Percentiles rank a stretch among this genome's conserved stretches.
phyloP scores from a whole-genome alignment of 2,329 filamentous ascomycete species.

The Aspergillus fumigatiaffinis region DNA sequence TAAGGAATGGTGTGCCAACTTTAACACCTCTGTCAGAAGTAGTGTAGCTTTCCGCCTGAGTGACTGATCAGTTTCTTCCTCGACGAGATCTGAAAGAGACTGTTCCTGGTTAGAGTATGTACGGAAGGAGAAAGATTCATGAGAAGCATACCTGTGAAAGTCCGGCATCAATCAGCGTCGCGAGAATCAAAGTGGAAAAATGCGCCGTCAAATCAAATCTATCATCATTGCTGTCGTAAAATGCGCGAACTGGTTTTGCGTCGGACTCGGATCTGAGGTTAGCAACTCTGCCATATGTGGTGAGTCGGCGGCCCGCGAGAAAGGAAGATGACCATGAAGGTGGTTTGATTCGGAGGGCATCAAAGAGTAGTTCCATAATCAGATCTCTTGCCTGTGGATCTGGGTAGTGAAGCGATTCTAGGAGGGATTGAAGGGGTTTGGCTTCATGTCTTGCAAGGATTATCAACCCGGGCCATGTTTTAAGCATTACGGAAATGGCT shows the following conservation, averaged over 20 bases:
- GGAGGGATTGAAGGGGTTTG: slow-evolving; percentile 74
- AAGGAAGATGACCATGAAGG: slow-evolving; percentile 95
- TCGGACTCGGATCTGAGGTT: slow-evolving; percentile 67
- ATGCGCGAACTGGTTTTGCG: slow-evolving; percentile 47
- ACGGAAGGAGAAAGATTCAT: neutral
- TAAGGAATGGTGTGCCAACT: slow-evolving; percentile 79
- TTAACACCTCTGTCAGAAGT: slow-evolving; percentile 84
- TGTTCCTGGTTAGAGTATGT: slow-evolving; percentile 23
- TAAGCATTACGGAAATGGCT: slow-evolving; percentile 86
- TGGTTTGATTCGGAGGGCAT: slow-evolving; percentile 81
- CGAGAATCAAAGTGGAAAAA: slow-evolving; percentile 83
- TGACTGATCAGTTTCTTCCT: slow-evolving; percentile 46
- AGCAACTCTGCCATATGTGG: slow-evolving; percentile 92
- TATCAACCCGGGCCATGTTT: slow-evolving; percentile 91
- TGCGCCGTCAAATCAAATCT: slow-evolving; percentile 77
- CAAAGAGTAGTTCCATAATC: slow-evolving; percentile 82
- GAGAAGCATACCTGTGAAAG: slow-evolving; percentile 51
- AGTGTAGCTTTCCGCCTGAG: slow-evolving; percentile 86
- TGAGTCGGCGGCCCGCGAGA: slow-evolving; percentile 83
- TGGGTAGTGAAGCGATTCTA: slow-evolving; percentile 61
- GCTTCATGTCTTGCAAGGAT: slow-evolving; percentile 85
- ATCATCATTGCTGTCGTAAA: slow-evolving; percentile 65
- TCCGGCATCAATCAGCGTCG: slow-evolving; percentile 77
- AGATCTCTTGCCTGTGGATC: slow-evolving; percentile 62
- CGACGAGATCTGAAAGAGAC: slow-evolving; percentile 48